Conservation (phyloP, 495 filamentous ascomycete genomes). For the Cercophora sp. region DNA sequence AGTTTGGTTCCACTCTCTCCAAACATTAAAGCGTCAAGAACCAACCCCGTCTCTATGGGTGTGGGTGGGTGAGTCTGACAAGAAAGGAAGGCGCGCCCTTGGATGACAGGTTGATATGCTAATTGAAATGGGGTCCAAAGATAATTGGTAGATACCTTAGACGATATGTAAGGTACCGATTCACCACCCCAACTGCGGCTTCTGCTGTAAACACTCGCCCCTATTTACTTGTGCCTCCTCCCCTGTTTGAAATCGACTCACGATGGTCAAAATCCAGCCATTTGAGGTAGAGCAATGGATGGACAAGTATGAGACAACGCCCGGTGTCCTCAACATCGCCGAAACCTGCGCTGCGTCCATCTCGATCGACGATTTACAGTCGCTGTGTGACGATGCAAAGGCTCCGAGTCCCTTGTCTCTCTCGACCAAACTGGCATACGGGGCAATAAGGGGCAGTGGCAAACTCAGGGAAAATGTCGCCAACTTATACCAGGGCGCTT, state of each 20-base stretch:
- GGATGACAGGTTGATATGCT: too few relatives aligned
- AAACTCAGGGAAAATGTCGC: slow-evolving; percentile 26
- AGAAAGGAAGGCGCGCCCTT: too few relatives aligned
- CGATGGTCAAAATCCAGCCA: slow-evolving; percentile 64
- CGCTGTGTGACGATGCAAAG: slow-evolving; percentile 53
- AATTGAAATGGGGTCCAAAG: too few relatives aligned
- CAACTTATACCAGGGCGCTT: slow-evolving; percentile 20
- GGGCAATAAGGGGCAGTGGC: slow-evolving; percentile 29
- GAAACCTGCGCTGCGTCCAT: slow-evolving; percentile 84
- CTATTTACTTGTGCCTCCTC: background rate
- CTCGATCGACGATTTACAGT: slow-evolving; percentile 66
- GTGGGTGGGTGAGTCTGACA: too few relatives aligned
- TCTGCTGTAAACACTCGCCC: too few relatives aligned
- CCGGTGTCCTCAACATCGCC: slow-evolving; percentile 73
- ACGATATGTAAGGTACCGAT: too few relatives aligned
- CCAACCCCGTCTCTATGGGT: too few relatives aligned
- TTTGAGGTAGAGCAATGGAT: slow-evolving; percentile 94
- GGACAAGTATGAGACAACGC: slow-evolving; percentile 71
- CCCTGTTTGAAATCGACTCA: slow-evolving; percentile 4
- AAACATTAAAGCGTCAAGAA: too few relatives aligned
- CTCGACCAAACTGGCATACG: slow-evolving; percentile 38
- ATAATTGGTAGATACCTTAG: too few relatives aligned
- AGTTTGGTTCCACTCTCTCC: too few relatives aligned
- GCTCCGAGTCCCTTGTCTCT: slow-evolving; percentile 48
- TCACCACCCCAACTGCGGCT: too few relatives aligned